Base-by-base conservation (phyloP, 805 yeast genomes). In the Cyberlindnera mycetangii region DNA sequence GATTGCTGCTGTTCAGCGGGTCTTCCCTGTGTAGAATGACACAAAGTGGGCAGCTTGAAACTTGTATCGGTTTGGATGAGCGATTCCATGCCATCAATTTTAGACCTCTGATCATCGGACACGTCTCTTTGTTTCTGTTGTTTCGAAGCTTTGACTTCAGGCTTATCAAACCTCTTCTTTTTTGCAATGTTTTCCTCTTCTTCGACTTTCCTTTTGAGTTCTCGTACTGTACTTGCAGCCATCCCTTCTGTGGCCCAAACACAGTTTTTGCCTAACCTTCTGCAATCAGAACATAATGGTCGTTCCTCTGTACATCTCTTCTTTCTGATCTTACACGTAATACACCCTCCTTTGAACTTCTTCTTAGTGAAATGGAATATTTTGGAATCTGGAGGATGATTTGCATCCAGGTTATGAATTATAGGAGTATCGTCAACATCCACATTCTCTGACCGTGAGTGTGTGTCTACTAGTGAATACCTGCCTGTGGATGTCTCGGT, bases 221-320 rank as follows among this genome's bases (percentile, higher is more conserved):
- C 57, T 16, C 56, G 51, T 34, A 64, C 41, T 16, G 49, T 38
- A 28, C 50, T 64, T 56, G 21, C 69, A 64, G 61, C 45, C 59
- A 60, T 59, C 17, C 52, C 57, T 24, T 78, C 79, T 10, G 67
- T 68, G 9, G 92, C 89, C 80, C 89, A 86, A 37, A 76, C 74
- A 61, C 95, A 86, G 41, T 71, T 73, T 41, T 84, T 71, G 14
- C 75, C 69, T n/a, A 85, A 67, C 37, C 95, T 65, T 15, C 58
- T 48, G 60, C 95, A 86, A 54, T 85, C 89, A 0, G 72, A 60
- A 57, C 95, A 86, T 14, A 67, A 59, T 2, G 95, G 95, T 41
- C 75, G 71, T 2, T 72, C 71, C 58, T 86, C 93, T 48, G 87
- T 83, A 52, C 95, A 86, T 38, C 89, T 70, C 61, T 85, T 86